phyloP scores from a whole-genome alignment of 176 grass and related monocot genomes.

The Cenchrus fungigraminus region DNA sequence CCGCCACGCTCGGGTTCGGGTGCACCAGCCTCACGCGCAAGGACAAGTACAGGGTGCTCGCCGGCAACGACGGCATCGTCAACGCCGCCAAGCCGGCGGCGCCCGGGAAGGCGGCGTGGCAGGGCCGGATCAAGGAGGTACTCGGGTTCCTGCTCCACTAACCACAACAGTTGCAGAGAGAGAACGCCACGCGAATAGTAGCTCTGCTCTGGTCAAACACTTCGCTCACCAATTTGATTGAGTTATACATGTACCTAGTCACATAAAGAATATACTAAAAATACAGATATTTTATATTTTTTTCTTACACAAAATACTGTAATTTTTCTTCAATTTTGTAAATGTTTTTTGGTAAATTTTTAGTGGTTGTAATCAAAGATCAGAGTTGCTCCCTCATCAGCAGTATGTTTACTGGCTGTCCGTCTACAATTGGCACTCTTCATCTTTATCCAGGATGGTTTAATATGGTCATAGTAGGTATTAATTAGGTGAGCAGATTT shows the following conservation, averaged over 20 bases:
- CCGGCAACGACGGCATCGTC: slow-evolving; percentile 78
- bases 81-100: slow-evolving; percentile 41
- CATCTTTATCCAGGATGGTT: not conserved
- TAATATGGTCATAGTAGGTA: not conserved
- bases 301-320: not conserved
- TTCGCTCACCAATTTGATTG: not conserved
- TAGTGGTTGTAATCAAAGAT: not conserved
- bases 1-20: slow-evolving; percentile 84
- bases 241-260: not conserved
- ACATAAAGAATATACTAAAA: not conserved
- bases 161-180: not conserved
- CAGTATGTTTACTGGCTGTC: not conserved
- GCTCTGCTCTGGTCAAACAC: not conserved
- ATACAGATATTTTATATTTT: not conserved
- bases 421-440: not conserved
- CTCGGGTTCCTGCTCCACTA: slow-evolving; percentile 63
- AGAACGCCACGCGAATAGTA: not conserved
- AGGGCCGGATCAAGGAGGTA: slow-evolving; percentile 31
- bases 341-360: not conserved
- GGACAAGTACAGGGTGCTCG: slow-evolving; percentile 93
- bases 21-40: slow-evolving; percentile 92
- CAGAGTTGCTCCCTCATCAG: not conserved
- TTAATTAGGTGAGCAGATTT: slow-evolving; percentile 8
- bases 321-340: not conserved
- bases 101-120: slow-evolving; percentile 29